A percentile compares a stretch with the other conserved stretches of the same genome.
These are phyloP conservation scores for Parachlorella kessleri DNA, from an alignment of 139 green algal genomes.

Conservation along the genomic window DNA sequence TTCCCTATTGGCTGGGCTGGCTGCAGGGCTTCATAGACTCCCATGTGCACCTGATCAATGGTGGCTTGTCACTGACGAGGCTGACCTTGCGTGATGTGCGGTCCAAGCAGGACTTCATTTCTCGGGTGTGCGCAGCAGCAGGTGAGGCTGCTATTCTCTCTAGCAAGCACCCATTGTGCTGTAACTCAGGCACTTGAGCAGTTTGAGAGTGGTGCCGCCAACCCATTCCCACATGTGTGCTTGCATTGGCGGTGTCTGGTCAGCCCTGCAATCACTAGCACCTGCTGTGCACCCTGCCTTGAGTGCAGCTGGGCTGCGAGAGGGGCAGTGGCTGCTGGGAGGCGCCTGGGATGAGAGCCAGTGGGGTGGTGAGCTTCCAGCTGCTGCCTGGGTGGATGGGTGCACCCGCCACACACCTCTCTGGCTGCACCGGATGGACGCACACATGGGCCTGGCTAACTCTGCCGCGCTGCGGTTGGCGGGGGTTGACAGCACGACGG, in stretches of 20 bases:
- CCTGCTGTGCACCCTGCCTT: no score
- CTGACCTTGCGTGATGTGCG: slow-evolving; percentile 47
- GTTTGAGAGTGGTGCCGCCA: no score
- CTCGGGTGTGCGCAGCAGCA: slow-evolving; percentile 16
- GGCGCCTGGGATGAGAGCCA: slow-evolving; percentile 55
- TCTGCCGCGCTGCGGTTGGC: slow-evolving; percentile 51
- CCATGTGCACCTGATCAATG: slow-evolving; percentile 70
- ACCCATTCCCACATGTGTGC: no score
- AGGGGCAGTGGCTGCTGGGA: slow-evolving; percentile 59
- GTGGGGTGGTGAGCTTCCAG: slow-evolving; percentile 55
- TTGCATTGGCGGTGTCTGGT: no score
- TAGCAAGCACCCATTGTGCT: no score
- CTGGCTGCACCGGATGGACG: slow-evolving; percentile 58
- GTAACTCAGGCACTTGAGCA: no score
- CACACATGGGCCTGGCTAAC: slow-evolving; percentile 68
- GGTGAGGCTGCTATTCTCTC: no score
- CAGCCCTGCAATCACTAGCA: no score
- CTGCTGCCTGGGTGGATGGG: slow-evolving; percentile 47
- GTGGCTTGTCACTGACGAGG: slow-evolving; percentile 48
- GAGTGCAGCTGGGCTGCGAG: not conserved
- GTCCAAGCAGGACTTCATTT: slow-evolving; percentile 29
- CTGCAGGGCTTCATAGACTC: slow-evolving; percentile 61
- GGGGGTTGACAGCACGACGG: slow-evolving; percentile 31
- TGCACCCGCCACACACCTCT: slow-evolving; percentile 19
- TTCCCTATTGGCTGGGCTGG: not conserved